A percentile compares a stretch with the other conserved stretches of the same genome.
Conservation (phyloP, 2,329 filamentous ascomycete genomes). For the Curvularia sp. region DNA sequence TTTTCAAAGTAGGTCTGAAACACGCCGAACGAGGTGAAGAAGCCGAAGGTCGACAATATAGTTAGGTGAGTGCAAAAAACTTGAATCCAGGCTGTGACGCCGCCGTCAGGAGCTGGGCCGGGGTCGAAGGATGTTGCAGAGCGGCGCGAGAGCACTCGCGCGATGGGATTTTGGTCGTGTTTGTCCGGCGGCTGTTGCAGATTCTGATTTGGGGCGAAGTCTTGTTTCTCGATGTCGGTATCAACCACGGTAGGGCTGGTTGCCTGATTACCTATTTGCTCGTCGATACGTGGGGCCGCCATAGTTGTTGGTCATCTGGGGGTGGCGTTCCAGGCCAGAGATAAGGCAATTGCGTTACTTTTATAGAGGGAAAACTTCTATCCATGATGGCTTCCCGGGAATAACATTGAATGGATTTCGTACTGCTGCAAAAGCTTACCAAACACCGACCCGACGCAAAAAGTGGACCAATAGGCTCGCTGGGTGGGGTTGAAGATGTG, state of each 20-base stretch:
- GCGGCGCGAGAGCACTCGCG: constrained; percentile 31
- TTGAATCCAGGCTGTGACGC: constrained; percentile 63
- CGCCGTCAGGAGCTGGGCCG: constrained; percentile 55
- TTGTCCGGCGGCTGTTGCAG: constrained; percentile 1
- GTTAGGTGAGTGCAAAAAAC: constrained; percentile 58
- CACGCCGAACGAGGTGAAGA: constrained; percentile 62
- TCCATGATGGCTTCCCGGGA: not conserved
- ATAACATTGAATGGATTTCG: not conserved
- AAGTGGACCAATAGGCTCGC: not conserved
- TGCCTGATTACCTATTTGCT: constrained; percentile 3
- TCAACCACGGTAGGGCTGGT: not conserved
- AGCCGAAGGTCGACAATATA: constrained; percentile 64
- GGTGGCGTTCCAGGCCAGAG: not conserved
- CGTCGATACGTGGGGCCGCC: not conserved
- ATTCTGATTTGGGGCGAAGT: constrained; percentile 10
- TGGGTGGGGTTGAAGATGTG: not conserved
- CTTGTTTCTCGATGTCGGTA: constrained; percentile 21
- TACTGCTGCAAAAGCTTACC: not conserved
- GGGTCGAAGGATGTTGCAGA: constrained; percentile 37
- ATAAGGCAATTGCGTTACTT: not conserved
- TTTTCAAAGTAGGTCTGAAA: constrained; percentile 62
- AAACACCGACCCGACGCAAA: not conserved
- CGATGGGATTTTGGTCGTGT: constrained; percentile 13
- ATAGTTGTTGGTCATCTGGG: constrained; percentile 1
- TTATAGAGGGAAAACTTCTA: not conserved